A percentile compares a stretch with the other conserved stretches of the same genome.
Conservation (phyloP, 2,329 filamentous ascomycete species). For the Fusarium sp. region DNA sequence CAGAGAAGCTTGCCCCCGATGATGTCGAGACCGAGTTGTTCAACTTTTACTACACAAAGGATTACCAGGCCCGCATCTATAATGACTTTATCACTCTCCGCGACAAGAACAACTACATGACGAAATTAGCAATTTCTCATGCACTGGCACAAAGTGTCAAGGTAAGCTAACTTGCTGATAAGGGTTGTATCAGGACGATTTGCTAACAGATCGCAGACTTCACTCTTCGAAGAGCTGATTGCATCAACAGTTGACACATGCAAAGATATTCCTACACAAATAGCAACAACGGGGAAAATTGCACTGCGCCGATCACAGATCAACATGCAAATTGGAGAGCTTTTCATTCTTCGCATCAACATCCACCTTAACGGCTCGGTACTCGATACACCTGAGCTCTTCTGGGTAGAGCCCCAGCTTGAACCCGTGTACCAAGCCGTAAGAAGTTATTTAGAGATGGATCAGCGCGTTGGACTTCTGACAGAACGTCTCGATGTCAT, state of each 20-base stretch:
- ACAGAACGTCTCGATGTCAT: conserved; percentile 90
- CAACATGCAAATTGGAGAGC: conserved; percentile 99
- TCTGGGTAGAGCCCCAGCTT: conserved; percentile 97
- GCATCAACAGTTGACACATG: conserved; percentile 93
- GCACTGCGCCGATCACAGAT: conserved; percentile 88
- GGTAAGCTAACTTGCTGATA: conserved; percentile 52
- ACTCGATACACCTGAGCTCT: conserved; percentile 94
- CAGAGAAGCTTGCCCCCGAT: conserved; percentile 86
- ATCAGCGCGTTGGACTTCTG: conserved; percentile 88
- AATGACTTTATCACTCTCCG: conserved; percentile 98
- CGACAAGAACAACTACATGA: conserved; percentile 98
- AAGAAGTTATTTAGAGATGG: conserved; percentile 96
- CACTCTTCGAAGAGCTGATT: conserved; percentile 93
- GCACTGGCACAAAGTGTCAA: conserved; percentile 96
- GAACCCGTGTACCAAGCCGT: conserved; percentile 97
- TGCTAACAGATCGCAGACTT: conserved; percentile 68
- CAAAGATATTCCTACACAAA: conserved; percentile 91
- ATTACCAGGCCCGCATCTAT: conserved; percentile 98
- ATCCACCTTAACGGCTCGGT: conserved; percentile 98
- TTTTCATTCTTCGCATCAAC: conserved; percentile 97
- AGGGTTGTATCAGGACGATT: neutral
- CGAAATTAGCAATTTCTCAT: conserved; percentile 94
- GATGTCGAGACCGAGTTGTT: conserved; percentile 97
- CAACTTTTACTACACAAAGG: conserved; percentile 98
- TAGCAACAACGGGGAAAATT: conserved; percentile 92